phyloP scores from a whole-genome alignment of 2,329 filamentous ascomycete genomes.

The Canariomyces notabilis region DNA sequence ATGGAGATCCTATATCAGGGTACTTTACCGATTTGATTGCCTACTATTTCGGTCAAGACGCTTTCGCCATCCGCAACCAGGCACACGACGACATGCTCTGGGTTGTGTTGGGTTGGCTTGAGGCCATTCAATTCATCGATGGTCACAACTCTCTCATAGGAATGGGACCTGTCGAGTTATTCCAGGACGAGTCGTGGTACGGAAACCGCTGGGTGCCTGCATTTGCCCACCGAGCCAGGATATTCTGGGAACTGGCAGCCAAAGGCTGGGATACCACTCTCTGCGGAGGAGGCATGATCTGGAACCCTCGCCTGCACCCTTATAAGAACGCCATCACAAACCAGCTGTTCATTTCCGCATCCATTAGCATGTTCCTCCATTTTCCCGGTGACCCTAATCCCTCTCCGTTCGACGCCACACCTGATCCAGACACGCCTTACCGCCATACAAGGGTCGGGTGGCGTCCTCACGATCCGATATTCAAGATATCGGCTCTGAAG shows the following conservation, averaged over 20 bases:
- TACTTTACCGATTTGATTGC: constrained; percentile 73
- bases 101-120: constrained; percentile 89
- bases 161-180: neutral
- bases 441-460: constrained; percentile 31
- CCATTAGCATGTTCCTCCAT: constrained; percentile 81
- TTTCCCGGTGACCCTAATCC: constrained; percentile 76
- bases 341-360: constrained; percentile 80
- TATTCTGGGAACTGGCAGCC: constrained; percentile 80
- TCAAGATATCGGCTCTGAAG: constrained; percentile 68
- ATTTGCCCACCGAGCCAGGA: constrained; percentile 75
- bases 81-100: constrained; percentile 94
- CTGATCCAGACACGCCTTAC: constrained; percentile 23
- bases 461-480: constrained; percentile 50
- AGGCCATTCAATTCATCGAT: constrained; percentile 70
- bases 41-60: constrained; percentile 85
- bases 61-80: constrained; percentile 63
- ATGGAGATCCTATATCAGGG: constrained; percentile 74
- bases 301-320: constrained; percentile 73
- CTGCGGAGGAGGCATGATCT: constrained; percentile 84
- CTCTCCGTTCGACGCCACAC: constrained; percentile 53
- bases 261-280: constrained; percentile 76
- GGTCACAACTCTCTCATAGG: constrained; percentile 52
- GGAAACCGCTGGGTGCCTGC: constrained; percentile 68
- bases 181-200: constrained; percentile 57
- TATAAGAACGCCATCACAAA: constrained; percentile 99